A percentile compares a stretch with the other conserved stretches of the same genome.
Conservation (phyloP, 164 flowering plant genomes). For the Magnolia kwangsiensis region DNA sequence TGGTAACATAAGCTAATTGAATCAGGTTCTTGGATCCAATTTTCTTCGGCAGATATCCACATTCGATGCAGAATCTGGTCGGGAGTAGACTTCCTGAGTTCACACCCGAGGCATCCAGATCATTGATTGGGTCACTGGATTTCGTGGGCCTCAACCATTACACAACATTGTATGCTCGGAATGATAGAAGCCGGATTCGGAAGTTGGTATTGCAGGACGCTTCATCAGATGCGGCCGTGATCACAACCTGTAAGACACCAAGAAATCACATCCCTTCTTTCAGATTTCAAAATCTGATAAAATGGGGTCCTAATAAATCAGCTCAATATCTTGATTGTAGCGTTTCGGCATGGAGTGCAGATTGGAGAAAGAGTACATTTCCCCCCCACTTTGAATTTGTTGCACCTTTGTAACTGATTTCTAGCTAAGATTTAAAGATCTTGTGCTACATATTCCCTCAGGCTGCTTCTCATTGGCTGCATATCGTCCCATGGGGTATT, state of each 20-base stretch:
- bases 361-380: slow-evolving; percentile 72
- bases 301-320: neutral
- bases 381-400: neutral
- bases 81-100: slow-evolving; percentile 62
- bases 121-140: slow-evolving; percentile 52
- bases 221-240: slow-evolving; percentile 61
- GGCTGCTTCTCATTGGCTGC: slow-evolving; percentile 83
- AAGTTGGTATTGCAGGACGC: slow-evolving; percentile 67
- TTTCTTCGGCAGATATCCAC: slow-evolving; percentile 71
- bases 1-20: slow-evolving; percentile 9
- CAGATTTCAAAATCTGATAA: neutral
- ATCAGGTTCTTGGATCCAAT: slow-evolving; percentile 93
- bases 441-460: slow-evolving; percentile 10
- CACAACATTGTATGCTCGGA: slow-evolving; percentile 67
- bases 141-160: slow-evolving; percentile 87
- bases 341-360: slow-evolving; percentile 41
- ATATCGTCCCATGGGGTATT: slow-evolving; percentile 89
- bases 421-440: neutral
- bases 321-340: slow-evolving; percentile 30
- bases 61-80: slow-evolving; percentile 62
- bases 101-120: slow-evolving; percentile 33
- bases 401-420: neutral
- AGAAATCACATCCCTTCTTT: neutral
- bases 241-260: slow-evolving; percentile 57
- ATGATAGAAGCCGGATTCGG: slow-evolving; percentile 50